phyloP scores from a whole-genome alignment of 73 alveolate species.

The Paramecium sonneborni region DNA sequence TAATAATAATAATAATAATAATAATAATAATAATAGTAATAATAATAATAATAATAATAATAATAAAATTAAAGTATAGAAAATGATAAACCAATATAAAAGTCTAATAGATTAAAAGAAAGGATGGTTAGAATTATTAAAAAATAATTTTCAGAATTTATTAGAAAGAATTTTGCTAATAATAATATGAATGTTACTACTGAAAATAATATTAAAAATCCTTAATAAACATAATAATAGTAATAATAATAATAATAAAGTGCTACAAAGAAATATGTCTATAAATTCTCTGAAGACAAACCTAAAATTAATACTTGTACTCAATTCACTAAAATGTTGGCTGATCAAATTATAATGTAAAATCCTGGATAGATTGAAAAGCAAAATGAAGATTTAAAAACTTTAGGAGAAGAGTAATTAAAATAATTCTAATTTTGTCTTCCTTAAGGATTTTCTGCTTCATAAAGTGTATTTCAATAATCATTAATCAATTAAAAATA shows the following conservation, averaged over 20 bases:
- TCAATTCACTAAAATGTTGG: neutral
- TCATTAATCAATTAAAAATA: too few relatives aligned
- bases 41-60: too few relatives aligned
- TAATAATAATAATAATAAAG: neutral
- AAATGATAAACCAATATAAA: neutral
- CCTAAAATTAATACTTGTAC: neutral
- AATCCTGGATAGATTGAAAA: conserved; percentile 16
- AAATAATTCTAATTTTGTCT: neutral
- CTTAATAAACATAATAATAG: neutral
- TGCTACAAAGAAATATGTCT: neutral
- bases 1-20: too few relatives aligned
- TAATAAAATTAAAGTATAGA: too few relatives aligned
- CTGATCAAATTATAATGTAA: neutral
- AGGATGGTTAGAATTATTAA: conserved; percentile 31
- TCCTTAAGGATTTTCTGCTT: neutral
- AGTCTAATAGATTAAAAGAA: neutral
- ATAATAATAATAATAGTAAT: too few relatives aligned
- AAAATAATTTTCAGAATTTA: conserved; percentile 11
- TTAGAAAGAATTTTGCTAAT: conserved; percentile 35
- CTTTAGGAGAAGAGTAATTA: neutral
- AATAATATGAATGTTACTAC: neutral
- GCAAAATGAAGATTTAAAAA: neutral
- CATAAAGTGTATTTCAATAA: too few relatives aligned
- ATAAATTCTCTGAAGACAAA: neutral
- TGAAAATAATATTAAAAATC: neutral